Conservation (phyloP, 2,329 filamentous ascomycete genomes). For the Fusarium anguioides region DNA sequence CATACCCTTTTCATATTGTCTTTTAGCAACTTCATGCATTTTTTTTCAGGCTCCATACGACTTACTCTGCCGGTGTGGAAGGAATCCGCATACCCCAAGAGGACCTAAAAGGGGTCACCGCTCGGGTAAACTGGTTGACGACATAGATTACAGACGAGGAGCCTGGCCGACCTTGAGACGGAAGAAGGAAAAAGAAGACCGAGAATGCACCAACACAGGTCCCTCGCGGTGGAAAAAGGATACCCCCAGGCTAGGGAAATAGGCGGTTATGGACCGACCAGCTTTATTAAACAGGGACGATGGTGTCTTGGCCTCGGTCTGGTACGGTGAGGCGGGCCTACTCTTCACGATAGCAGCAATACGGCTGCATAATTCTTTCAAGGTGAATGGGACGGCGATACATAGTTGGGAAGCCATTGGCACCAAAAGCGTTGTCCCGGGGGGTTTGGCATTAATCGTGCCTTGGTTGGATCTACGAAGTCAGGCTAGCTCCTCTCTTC, state of each 20-base stretch:
- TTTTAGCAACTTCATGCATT: conserved; percentile 43
- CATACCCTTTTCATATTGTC: conserved; percentile 53
- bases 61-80: conserved; percentile 37
- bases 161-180: conserved; percentile 45
- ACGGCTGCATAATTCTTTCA: conserved; percentile 49
- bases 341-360: conserved; percentile 44
- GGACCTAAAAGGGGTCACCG: conserved; percentile 36
- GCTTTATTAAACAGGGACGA: conserved; percentile 38
- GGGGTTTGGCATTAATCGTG: conserved; percentile 39
- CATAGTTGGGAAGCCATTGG: conserved; percentile 19
- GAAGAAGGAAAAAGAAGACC: conserved; percentile 45
- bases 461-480: conserved; percentile 40
- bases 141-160: conserved; percentile 45
- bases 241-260: conserved; percentile 40
- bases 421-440: conserved; percentile 30
- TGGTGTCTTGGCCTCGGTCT: conserved; percentile 44
- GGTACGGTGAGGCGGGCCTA: conserved; percentile 46
- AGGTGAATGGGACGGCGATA: conserved; percentile 33
- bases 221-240: conserved; percentile 43
- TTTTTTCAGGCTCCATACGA: conserved; percentile 38
- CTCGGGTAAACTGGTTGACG: conserved; percentile 43
- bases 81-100: conserved; percentile 28
- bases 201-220: conserved; percentile 50
- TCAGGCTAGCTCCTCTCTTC: conserved; percentile 39
- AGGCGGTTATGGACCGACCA: conserved; percentile 26